Evolutionary conservation across 192 early-diverging fungal species (phyloP).

Genomic region (Backusella australiensis): DNA sequence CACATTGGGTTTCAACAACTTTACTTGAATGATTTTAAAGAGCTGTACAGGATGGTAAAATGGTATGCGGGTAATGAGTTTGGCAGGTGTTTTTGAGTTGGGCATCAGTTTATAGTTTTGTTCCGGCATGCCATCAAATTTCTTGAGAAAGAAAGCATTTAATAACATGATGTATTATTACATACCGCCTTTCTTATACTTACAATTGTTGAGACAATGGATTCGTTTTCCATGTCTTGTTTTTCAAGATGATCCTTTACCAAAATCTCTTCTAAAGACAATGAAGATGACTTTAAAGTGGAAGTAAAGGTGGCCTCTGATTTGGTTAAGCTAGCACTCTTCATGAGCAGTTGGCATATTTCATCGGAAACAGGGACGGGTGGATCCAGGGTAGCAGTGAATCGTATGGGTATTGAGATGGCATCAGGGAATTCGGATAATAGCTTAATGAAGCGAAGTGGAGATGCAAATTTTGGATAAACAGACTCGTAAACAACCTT

Average conservation of each 20-base stretch:
- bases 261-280: slow-evolving; percentile 29
- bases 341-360: slow-evolving; percentile 19
- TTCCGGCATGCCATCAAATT: background rate
- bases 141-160: background rate
- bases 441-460: slow-evolving; percentile 24
- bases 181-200: background rate
- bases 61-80: slow-evolving; percentile 27
- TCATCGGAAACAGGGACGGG: slow-evolving; percentile 29
- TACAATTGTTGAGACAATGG: background rate
- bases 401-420: slow-evolving; percentile 20
- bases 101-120: slow-evolving; percentile 22
- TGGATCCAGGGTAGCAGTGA: slow-evolving; percentile 25
- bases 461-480: slow-evolving; percentile 10
- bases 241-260: background rate
- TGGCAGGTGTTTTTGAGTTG: slow-evolving; percentile 12
- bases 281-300: background rate
- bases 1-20: background rate
- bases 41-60: slow-evolving; percentile 34
- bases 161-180: background rate
- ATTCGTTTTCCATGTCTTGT: background rate
- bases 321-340: slow-evolving; percentile 3
- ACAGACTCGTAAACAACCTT: slow-evolving; percentile 22
- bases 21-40: slow-evolving; percentile 29
- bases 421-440: slow-evolving; percentile 12
- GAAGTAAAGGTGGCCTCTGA: background rate